Evolutionary conservation across 108 stramenopile genomes (phyloP), one percentile per base, ranked within the genome.

Genomic region (Nitzschia inconspicua): DNA sequence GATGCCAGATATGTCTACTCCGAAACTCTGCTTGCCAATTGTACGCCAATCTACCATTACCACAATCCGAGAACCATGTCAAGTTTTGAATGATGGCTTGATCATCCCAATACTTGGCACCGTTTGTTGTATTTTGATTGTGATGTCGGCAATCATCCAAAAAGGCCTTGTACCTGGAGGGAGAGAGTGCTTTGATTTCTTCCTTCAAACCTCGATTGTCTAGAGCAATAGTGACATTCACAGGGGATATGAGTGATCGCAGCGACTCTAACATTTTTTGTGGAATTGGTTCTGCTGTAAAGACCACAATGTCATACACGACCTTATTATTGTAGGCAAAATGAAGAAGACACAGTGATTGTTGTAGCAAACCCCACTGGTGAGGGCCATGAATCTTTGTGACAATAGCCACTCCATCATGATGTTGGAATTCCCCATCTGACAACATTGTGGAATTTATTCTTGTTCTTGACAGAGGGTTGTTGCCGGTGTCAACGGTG

Each of bases 21-120:
- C 80, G 72, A 48, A 81, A 81, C 63, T 81, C 80, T 10, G 72
- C 35, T 31, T 62, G 60, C 70, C 70, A 72, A 23, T 35, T 44
- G 37, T 65, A 65, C 11, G 54, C 24, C 13, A 70, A 34, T 24
- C 36, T 18, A 10, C 20, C 11, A 2, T 19, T 14, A 8, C 27
- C 50, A 32, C 69, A 70, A 23, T 32, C 26, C 9, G 44, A 39
- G 20, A 31, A 23, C 69, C 69, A 70, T 7, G 35, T 29, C 1
- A 70, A 18, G 7, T 53, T 24, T 20, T 52, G 14, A 3, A 47
- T 63, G 51, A n/a, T n/a, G n/a, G n/a, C n/a, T n/a, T n/a, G n/a
- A n/a, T n/a, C n/a, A n/a, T n/a, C n/a, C n/a, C n/a, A n/a, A n/a
- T n/a, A n/a, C n/a, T n/a, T n/a, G n/a, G n/a, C n/a, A 0, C 57